Percentiles rank a stretch among this genome's conserved stretches.
Evolutionary conservation across 805 yeast species (phyloP).

Genomic region (Candida loeiensis): DNA sequence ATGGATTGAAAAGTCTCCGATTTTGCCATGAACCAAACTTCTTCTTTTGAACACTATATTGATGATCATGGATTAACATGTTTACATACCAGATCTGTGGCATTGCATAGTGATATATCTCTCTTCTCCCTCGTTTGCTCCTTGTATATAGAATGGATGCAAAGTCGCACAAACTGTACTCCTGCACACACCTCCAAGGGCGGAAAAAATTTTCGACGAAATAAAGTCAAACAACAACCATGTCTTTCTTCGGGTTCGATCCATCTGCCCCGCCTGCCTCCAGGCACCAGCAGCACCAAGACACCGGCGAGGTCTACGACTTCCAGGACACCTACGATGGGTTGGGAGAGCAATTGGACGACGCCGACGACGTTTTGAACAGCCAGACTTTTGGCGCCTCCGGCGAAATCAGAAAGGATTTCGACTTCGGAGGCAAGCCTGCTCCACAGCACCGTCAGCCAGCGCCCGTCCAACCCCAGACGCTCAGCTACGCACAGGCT

Average conservation of each 20-base stretch:
- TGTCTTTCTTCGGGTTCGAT: slow-evolving; percentile 71
- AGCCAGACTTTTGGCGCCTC: slow-evolving; percentile 71
- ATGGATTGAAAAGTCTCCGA: too few relatives aligned
- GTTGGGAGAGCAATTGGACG: slow-evolving; percentile 59
- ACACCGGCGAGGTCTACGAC: slow-evolving; percentile 46
- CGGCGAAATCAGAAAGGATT: slow-evolving; percentile 55
- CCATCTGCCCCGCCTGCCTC: slow-evolving; percentile 39
- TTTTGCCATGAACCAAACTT: too few relatives aligned
- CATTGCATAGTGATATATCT: too few relatives aligned
- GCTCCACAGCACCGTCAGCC: slow-evolving; percentile 2
- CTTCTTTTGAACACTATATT: too few relatives aligned
- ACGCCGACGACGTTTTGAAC: slow-evolving; percentile 75
- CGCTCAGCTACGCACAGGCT: slow-evolving; percentile 42
- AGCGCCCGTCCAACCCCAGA: slow-evolving; percentile 10
- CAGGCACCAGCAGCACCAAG: slow-evolving; percentile 10
- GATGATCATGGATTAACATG: too few relatives aligned
- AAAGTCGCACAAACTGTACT: neutral
- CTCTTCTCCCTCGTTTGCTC: too few relatives aligned
- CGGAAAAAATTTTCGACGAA: slow-evolving; percentile 10
- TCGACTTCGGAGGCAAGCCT: slow-evolving; percentile 50
- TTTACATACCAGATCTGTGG: too few relatives aligned
- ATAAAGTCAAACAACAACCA: slow-evolving; percentile 15
- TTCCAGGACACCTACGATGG: slow-evolving; percentile 86
- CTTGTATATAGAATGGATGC: too few relatives aligned
- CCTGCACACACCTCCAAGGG: slow-evolving; percentile 4